phyloP scores from a whole-genome alignment of 164 flowering plant genomes.

The Santalum album region DNA sequence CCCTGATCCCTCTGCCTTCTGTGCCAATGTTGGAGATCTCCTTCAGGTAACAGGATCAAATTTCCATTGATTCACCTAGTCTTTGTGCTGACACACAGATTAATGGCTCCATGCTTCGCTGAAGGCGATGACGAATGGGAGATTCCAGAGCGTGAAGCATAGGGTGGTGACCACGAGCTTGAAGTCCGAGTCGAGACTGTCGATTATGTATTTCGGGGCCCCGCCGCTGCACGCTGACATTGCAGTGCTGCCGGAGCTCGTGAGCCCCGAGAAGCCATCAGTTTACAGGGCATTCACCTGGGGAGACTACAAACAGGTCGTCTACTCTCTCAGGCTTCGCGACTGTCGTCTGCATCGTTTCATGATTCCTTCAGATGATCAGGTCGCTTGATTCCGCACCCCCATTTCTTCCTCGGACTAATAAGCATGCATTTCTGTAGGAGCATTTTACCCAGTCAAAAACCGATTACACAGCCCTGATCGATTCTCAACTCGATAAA shows the following conservation, averaged over 20 bases:
- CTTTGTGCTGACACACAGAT: no score
- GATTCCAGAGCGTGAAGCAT: slow-evolving; percentile 62
- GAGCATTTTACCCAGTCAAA: no score
- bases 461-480: no score
- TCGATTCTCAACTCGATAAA: no score
- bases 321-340: slow-evolving; percentile 42
- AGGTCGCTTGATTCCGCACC: no score
- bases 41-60: slow-evolving; percentile 44
- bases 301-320: slow-evolving; percentile 59
- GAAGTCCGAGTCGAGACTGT: slow-evolving; percentile 44
- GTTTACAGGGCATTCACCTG: slow-evolving; percentile 64
- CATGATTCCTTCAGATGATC: no score
- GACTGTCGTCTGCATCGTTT: slow-evolving; percentile 50
- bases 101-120: no score
- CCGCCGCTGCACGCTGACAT: slow-evolving; percentile 51
- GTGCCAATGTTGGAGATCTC: slow-evolving; percentile 54
- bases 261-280: slow-evolving; percentile 30
- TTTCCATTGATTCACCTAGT: no score
- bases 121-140: slow-evolving; percentile 74
- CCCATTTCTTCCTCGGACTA: no score
- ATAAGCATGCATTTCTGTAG: no score
- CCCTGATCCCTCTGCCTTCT: slow-evolving; percentile 51
- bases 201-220: slow-evolving; percentile 61
- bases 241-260: slow-evolving; percentile 36
- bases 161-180: slow-evolving; percentile 36